Evolutionary conservation across 2,329 filamentous ascomycete species (phyloP), one percentile per base, ranked within the genome.

Genomic region (Nemania diffusa): DNA sequence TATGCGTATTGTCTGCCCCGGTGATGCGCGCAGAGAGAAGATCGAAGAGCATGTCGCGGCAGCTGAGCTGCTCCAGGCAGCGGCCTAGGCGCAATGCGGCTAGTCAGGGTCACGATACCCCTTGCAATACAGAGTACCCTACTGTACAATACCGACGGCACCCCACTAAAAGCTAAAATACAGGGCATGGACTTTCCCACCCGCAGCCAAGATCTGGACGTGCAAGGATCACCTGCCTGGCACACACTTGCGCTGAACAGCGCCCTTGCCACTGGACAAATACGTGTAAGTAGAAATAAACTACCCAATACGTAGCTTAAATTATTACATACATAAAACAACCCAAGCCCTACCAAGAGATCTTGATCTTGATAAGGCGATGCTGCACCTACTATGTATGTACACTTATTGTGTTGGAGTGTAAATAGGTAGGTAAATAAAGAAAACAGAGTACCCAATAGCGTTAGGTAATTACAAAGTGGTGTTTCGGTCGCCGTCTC

Each of bases 51-150:
- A 29, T 32, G 42, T 59, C 57, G 64, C 64, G 58, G 62, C 69
- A 72, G 71, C 71, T 72, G 71, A 71, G 71, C 71, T 67, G 67
- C 65, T 50, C 20, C 29, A 71, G 70, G 62, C 70, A 71, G 53
- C 68, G 64, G 55, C 48, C 69, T 71, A 72, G 48, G 52, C 69
- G 62, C 59, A 27, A 70, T 70, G 46, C 27, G 65, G 62, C 61
- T 71, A 72, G 71, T 53, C 58, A 63, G 60, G 48, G 64, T 70
- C 70, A 70, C 67, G 65, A 67, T 64, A 15, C 15, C 52, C 34
- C 56, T 52, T 51, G 32, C 15, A 15, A 3, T 11, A 34, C 32
- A 34, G 32, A 11, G n/a, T n/a, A n/a, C n/a, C 9, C 29, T 32
- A 32, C 29, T 32, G 29, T n/a, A 20, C 17, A 27, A 22, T 9